A percentile compares a stretch with the other conserved stretches of the same genome.
Conservation (phyloP, 345 rosid species). For the Gossypium stocksii region DNA sequence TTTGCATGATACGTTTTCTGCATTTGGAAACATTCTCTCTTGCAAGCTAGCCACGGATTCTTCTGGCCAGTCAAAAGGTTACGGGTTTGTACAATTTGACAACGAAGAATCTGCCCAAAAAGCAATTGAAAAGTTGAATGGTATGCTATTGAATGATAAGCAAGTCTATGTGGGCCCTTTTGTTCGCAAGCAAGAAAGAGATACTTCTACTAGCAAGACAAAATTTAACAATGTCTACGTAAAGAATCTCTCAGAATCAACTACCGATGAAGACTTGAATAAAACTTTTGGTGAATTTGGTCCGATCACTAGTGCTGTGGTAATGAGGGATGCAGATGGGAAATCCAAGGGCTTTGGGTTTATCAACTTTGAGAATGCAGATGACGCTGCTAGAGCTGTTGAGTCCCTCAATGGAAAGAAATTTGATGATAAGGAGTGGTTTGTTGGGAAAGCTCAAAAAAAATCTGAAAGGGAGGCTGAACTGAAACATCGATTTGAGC, state of each 20-base stretch:
- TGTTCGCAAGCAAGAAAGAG: conserved; percentile 93
- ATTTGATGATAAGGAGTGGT: conserved; percentile 91
- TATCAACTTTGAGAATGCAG: conserved; percentile 74
- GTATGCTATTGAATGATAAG: conserved; percentile 91
- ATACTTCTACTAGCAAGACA: conserved; percentile 36
- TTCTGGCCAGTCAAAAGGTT: conserved; percentile 86
- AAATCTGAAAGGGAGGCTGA: conserved; percentile 81
- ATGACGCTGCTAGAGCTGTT: conserved; percentile 81
- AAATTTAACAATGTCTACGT: conserved; percentile 84
- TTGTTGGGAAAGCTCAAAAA: conserved; percentile 92
- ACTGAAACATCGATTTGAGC: conserved; percentile 69
- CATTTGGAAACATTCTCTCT: conserved; percentile 81
- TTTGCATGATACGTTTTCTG: conserved; percentile 74
- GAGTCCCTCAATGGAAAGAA: conserved; percentile 78
- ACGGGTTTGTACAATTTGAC: conserved; percentile 91
- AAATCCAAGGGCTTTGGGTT: conserved; percentile 90
- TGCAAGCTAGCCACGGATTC: conserved; percentile 88
- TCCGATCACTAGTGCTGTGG: conserved; percentile 68
- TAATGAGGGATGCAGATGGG: conserved; percentile 83
- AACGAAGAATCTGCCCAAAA: conserved; percentile 69
- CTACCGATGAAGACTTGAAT: conserved; percentile 71
- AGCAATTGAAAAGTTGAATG: conserved; percentile 76
- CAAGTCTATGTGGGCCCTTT: conserved; percentile 95
- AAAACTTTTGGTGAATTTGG: conserved; percentile 73
- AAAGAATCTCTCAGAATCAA: conserved; percentile 69